Percentiles rank a stretch among this genome's conserved stretches.
Conservation (phyloP, 2,329 filamentous ascomycete species). For the Neodidymelliopsis sp. region DNA sequence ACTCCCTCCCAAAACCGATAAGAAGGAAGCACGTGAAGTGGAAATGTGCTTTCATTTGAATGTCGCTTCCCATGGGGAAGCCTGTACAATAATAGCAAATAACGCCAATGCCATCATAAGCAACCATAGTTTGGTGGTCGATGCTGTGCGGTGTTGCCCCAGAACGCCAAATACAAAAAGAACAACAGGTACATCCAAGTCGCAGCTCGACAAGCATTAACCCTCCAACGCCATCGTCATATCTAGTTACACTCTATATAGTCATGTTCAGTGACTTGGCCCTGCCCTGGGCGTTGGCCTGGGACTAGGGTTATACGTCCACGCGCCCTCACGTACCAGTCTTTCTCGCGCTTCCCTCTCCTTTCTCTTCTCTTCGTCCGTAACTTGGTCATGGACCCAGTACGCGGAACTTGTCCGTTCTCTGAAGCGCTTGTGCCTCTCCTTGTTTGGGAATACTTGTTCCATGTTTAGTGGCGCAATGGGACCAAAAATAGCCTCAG, state of each 20-base stretch:
- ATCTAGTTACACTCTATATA: neutral
- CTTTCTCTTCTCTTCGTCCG: conserved; percentile 83
- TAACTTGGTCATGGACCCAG: conserved; percentile 86
- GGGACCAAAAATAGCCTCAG: conserved; percentile 85
- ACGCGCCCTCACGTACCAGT: conserved; percentile 82
- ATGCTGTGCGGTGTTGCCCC: conserved; percentile 9
- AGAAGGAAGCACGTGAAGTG: neutral
- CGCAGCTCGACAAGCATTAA: neutral
- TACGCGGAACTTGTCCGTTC: conserved; percentile 92
- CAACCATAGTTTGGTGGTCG: conserved; percentile 12
- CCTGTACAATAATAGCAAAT: conserved; percentile 2
- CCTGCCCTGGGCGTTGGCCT: conserved; percentile 31
- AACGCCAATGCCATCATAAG: conserved; percentile 17
- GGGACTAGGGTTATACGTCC: conserved; percentile 58
- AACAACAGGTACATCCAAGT: neutral
- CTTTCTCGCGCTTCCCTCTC: conserved; percentile 82
- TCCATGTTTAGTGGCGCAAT: conserved; percentile 92
- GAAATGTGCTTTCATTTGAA: conserved; percentile 7
- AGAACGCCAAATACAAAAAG: conserved; percentile 10
- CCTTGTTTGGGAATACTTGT: conserved; percentile 82
- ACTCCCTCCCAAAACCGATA: too few relatives aligned
- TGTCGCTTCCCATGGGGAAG: conserved; percentile 15
- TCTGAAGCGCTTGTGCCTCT: conserved; percentile 86
- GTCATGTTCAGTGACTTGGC: conserved; percentile 7
- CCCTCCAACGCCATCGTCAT: conserved; percentile 4